Conservation (phyloP, 2,329 filamentous ascomycete genomes). For the Venturia pyrina region DNA sequence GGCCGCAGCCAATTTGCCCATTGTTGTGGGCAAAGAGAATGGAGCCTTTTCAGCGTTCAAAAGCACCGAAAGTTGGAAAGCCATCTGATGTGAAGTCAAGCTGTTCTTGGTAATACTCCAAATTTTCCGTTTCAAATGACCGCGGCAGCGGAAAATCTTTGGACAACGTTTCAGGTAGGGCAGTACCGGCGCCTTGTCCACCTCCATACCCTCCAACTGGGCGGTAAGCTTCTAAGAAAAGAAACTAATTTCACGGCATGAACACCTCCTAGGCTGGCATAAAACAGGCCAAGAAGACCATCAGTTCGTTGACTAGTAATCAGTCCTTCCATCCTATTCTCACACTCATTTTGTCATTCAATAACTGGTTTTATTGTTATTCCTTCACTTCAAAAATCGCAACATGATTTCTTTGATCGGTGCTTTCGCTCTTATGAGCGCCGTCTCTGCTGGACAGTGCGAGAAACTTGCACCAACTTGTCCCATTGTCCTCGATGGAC, state of each 20-base stretch:
- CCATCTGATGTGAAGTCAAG: background rate
- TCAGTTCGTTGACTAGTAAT: background rate
- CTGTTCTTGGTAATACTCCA: background rate
- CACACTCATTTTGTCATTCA: background rate
- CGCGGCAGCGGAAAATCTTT: background rate
- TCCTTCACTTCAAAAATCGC: background rate
- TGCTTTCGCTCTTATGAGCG: background rate
- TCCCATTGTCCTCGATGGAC: constrained; percentile 28
- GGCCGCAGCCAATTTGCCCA: background rate
- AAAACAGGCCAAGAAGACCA: background rate
- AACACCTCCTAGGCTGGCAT: background rate
- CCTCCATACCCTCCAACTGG: background rate
- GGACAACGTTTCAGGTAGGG: background rate
- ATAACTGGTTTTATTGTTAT: background rate
- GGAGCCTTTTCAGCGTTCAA: background rate
- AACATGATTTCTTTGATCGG: background rate
- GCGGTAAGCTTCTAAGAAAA: background rate
- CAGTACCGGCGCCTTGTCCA: background rate
- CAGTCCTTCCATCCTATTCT: background rate
- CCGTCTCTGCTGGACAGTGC: constrained; percentile 1
- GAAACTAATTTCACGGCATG: background rate
- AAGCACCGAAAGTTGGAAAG: too few species aligned
- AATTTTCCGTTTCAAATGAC: background rate
- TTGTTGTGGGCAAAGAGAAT: too few species aligned
- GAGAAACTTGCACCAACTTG: constrained; percentile 17